Conservation (phyloP, 2,329 filamentous ascomycete genomes). For the Xylariaceae sp. region DNA sequence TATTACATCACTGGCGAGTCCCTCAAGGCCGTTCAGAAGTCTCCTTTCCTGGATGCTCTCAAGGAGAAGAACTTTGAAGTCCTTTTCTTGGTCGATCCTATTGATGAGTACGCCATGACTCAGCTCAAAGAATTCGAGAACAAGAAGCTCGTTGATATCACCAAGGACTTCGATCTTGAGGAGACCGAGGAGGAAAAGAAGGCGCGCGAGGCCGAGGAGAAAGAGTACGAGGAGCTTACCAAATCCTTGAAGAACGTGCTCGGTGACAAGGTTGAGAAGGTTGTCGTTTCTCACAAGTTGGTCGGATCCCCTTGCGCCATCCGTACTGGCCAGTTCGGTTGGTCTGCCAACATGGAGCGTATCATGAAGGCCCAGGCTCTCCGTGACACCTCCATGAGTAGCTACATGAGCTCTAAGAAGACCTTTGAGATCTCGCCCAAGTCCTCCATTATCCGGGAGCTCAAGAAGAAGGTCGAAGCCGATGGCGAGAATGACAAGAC, state of each 20-base stretch:
- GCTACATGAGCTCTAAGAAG: slow-evolving; percentile 99
- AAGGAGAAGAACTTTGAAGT: slow-evolving; percentile 99
- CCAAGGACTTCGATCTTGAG: slow-evolving; percentile 99
- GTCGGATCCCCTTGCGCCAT: slow-evolving; percentile 93
- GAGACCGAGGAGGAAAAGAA: slow-evolving; percentile 99
- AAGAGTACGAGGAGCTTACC: slow-evolving; percentile 91
- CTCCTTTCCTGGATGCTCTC: slow-evolving; percentile 96
- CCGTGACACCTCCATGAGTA: slow-evolving; percentile 98
- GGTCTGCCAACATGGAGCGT: slow-evolving; percentile 99
- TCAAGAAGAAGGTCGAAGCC: slow-evolving; percentile 97
- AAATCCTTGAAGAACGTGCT: slow-evolving; percentile 99
- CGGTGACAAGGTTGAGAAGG: slow-evolving; percentile 99
- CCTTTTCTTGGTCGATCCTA: slow-evolving; percentile 98
- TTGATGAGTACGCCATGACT: slow-evolving; percentile 99
- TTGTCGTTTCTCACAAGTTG: slow-evolving; percentile 97
- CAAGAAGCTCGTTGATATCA: slow-evolving; percentile 99
- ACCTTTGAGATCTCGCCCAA: slow-evolving; percentile 99
- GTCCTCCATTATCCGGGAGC: slow-evolving; percentile 95
- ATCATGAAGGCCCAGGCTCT: slow-evolving; percentile 99
- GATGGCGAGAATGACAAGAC: slow-evolving; percentile 98
- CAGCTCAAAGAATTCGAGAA: slow-evolving; percentile 99
- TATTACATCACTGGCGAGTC: slow-evolving; percentile 99
- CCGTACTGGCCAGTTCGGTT: slow-evolving; percentile 98
- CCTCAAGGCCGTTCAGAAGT: slow-evolving; percentile 95
- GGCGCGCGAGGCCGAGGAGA: slow-evolving; percentile 90